Percentiles rank a stretch among this genome's conserved stretches.
Evolutionary conservation across 2,329 filamentous ascomycete genomes (phyloP).

Genomic region (Neofusicoccum umdonicola): DNA sequence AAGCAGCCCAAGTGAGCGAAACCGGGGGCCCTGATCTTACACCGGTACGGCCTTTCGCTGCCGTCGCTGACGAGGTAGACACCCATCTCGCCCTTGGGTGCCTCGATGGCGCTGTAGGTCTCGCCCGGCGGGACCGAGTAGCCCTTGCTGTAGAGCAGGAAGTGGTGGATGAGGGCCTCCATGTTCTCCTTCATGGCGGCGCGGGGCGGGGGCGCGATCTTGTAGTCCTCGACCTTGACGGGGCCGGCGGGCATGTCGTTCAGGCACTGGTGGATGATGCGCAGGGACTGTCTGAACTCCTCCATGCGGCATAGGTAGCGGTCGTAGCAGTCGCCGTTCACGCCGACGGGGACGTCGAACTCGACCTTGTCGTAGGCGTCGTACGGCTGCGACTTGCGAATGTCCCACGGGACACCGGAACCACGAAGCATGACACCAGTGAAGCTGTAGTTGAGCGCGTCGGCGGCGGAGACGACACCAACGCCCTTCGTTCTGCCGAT

Average conservation of each 20-base stretch:
- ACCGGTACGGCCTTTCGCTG: conserved; percentile 92
- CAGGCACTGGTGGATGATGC: conserved; percentile 97
- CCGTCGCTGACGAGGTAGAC: conserved; percentile 96
- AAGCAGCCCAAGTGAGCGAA: conserved; percentile 95
- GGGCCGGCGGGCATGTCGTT: conserved; percentile 98
- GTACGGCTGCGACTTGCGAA: conserved; percentile 95
- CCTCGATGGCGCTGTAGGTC: conserved; percentile 97
- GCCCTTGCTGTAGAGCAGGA: conserved; percentile 97
- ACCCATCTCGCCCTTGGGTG: conserved; percentile 99
- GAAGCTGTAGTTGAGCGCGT: conserved; percentile 97
- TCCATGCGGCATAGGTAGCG: conserved; percentile 99
- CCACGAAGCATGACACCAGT: conserved; percentile 97
- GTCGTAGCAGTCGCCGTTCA: conserved; percentile 98
- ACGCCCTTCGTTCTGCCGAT: conserved; percentile 87
- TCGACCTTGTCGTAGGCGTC: conserved; percentile 98
- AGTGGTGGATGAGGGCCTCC: conserved; percentile 99
- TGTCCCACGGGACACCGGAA: conserved; percentile 92
- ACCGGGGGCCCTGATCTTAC: conserved; percentile 94
- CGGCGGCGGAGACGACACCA: conserved; percentile 84
- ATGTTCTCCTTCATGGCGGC: conserved; percentile 99
- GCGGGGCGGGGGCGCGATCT: conserved; percentile 92
- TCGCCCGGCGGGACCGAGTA: conserved; percentile 96
- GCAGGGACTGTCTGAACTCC: conserved; percentile 96
- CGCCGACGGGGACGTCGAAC: conserved; percentile 94
- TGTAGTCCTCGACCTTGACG: conserved; percentile 96